phyloP scores from a whole-genome alignment of 805 yeast genomes.

The Starmerella bacillaris region DNA sequence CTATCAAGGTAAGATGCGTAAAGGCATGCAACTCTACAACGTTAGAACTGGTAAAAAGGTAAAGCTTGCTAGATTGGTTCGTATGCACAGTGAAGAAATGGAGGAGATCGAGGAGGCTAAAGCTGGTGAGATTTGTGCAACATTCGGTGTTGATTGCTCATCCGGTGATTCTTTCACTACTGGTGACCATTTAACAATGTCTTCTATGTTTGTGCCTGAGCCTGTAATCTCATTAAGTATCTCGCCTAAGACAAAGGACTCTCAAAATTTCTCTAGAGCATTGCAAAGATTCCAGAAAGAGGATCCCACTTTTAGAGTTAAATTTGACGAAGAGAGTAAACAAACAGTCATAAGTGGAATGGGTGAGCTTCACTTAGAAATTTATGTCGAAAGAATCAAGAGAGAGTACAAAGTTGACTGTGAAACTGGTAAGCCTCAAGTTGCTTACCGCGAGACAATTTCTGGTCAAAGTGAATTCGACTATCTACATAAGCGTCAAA shows the following conservation, averaged over 20 bases:
- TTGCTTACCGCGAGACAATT: constrained; percentile 90
- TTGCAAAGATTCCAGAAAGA: constrained; percentile 95
- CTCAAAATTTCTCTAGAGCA: constrained; percentile 85
- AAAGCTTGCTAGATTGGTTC: constrained; percentile 80
- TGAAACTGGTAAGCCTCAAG: constrained; percentile 92
- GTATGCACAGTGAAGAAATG: constrained; percentile 99
- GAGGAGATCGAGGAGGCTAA: constrained; percentile 92
- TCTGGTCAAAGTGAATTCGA: constrained; percentile 59
- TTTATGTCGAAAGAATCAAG: constrained; percentile 93
- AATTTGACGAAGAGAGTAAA: constrained; percentile 75
- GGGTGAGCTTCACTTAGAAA: constrained; percentile 96
- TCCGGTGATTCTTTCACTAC: constrained; percentile 97
- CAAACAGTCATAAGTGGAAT: constrained; percentile 91
- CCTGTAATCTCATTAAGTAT: constrained; percentile 91
- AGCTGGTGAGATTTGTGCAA: constrained; percentile 98
- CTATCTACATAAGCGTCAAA: constrained; percentile 90
- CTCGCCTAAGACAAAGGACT: constrained; percentile 72
- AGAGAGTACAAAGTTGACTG: constrained; percentile 95
- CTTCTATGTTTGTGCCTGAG: constrained; percentile 97
- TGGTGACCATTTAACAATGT: constrained; percentile 73
- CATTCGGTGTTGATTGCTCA: constrained; percentile 96
- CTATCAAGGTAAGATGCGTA: constrained; percentile 85
- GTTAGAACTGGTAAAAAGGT: constrained; percentile 84
- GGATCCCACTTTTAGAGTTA: constrained; percentile 94
- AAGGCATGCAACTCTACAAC: constrained; percentile 76